Base-by-base conservation (phyloP, 148 eudicot species). In the Vaccinium macrocarpon region DNA sequence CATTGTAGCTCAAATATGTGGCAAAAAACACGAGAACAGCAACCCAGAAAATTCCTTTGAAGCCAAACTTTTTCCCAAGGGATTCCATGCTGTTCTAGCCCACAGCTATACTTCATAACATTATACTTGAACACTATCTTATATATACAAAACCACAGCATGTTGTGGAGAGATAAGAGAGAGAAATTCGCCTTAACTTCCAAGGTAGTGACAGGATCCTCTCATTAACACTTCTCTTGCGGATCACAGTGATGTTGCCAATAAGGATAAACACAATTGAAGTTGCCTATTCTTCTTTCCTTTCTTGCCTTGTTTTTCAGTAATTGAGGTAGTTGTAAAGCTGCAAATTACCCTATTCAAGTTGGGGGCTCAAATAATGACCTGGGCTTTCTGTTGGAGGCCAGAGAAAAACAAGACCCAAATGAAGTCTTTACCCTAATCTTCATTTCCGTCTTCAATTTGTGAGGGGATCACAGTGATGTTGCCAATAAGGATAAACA, bases 1-100 rank as follows among this genome's bases (percentile, higher is more conserved):
- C 72, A 27, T 25, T 25, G 8, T 52, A 86, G 42, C 73, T 51
- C n/a, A 66, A 51, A 68, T 46, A 80, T 27, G 10, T 14, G 14
- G 66, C 27, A 56, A 81, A 53, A 46, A 81, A 50, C 18, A 80
- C 51, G 62, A 89, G 81, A 78, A 81, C 25, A n/a, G 81, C 76
- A 80, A 73, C 77, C 78, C 80, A 53, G 8, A 59, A 85, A 48
- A 64, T 52, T 46, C 48, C 14, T 51, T 52, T 52, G n/a, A 83
- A 68, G n/a, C 53, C 57, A 8, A 61, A 46, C 1, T 48, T 72
- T 72, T 23, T 46, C 68, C 13, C n/a, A 78, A 74, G 52, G 57
- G 76, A 64, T 32, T 82, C 81, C 88, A 86, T 86, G 71, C 9
- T 62, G 61, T 49, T 84, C 56, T 62, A 12, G 84, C 2, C 6